Conservation (phyloP, 129 eudicot genomes). For the Saposhnikovia divaricata region DNA sequence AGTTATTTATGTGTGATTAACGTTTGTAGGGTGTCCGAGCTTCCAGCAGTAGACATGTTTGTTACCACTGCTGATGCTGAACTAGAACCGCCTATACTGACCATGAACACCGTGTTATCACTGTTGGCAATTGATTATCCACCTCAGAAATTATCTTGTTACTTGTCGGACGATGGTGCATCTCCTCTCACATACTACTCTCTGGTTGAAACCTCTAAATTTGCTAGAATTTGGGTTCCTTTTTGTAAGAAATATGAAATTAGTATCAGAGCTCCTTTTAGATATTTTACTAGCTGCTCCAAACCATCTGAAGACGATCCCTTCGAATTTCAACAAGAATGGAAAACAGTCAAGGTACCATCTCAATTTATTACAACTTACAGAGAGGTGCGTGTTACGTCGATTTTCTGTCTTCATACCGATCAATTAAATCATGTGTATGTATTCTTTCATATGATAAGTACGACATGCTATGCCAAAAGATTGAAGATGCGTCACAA, state of each 20-base stretch:
- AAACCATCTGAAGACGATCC: constrained; percentile 12
- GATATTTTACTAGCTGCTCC: constrained; percentile 31
- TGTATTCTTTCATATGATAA: constrained; percentile 27
- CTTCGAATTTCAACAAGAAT: constrained; percentile 32
- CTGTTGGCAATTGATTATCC: constrained; percentile 48
- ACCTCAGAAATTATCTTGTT: constrained; percentile 34
- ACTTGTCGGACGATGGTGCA: constrained; percentile 48
- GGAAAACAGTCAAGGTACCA: constrained; percentile 42
- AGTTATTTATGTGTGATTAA: background rate
- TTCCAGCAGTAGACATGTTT: constrained; percentile 28
- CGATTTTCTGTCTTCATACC: background rate
- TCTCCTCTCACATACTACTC: constrained; percentile 34
- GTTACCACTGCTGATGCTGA: constrained; percentile 44
- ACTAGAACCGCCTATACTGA: constrained; percentile 38
- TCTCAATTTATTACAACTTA: background rate
- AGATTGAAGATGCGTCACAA: constrained; percentile 36
- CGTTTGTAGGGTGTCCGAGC: constrained; percentile 13
- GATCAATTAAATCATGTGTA: background rate
- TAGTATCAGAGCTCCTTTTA: constrained; percentile 43
- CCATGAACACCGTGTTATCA: constrained; percentile 47
- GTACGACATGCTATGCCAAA: constrained; percentile 36
- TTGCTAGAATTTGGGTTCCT: constrained; percentile 47
- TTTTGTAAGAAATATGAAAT: constrained; percentile 42
- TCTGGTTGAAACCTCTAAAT: constrained; percentile 34
- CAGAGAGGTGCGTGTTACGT: background rate